A percentile compares a stretch with the other conserved stretches of the same genome.
Conservation (phyloP, 1,284 basidiomycete genomes). For the Leccinum fuscescens region DNA sequence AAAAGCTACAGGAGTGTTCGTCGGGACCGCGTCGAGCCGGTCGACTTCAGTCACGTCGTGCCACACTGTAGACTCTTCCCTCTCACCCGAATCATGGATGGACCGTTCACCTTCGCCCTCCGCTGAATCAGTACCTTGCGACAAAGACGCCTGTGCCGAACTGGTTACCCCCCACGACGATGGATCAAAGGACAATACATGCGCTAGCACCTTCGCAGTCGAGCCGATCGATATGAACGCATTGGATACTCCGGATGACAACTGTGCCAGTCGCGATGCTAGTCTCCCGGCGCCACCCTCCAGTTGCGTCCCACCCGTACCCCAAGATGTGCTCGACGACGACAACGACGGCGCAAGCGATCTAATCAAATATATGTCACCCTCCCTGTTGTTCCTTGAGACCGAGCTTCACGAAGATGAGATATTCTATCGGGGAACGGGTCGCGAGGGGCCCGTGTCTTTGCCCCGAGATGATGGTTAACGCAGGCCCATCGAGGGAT, state of each 20-base stretch:
- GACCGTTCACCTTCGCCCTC: not conserved
- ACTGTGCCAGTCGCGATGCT: not conserved
- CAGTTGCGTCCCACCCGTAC: not conserved
- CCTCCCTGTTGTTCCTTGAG: not conserved
- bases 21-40: not conserved
- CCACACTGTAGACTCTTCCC: not conserved
- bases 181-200: not conserved
- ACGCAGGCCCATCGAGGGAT: constrained; percentile 5
- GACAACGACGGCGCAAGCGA: not conserved
- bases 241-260: not conserved
- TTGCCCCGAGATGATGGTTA: constrained; percentile 16
- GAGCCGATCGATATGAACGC: not conserved
- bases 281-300: not conserved
- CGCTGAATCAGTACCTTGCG: not conserved
- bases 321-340: not conserved
- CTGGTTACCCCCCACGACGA: not conserved
- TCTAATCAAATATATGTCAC: not conserved
- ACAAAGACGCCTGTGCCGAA: not conserved
- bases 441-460: constrained; percentile 12
- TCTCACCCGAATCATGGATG: too few relatives aligned
- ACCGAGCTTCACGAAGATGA: constrained; percentile 2
- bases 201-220: not conserved
- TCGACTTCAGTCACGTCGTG: not conserved
- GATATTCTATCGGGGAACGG: not conserved
- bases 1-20: not conserved